A percentile compares a stretch with the other conserved stretches of the same genome.
phyloP scores from a whole-genome alignment of 108 stramenopile genomes.

The Nitzschia sp. region DNA sequence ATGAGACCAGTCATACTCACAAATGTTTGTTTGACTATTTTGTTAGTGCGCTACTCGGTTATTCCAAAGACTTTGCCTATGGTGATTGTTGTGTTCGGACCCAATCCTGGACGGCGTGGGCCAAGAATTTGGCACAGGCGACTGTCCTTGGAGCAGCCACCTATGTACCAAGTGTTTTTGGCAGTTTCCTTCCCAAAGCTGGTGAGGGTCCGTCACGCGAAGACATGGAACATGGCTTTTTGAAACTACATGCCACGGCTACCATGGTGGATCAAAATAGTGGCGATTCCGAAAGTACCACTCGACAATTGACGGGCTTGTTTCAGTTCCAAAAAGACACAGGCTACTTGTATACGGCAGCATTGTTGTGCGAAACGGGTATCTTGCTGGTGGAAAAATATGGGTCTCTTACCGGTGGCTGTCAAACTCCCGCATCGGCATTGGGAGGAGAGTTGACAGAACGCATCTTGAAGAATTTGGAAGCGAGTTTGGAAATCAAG shows the following conservation, averaged over 20 bases:
- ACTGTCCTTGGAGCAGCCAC: constrained; percentile 25
- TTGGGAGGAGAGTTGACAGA: constrained; percentile 39
- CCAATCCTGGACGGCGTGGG: constrained; percentile 11
- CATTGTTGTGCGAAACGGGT: constrained; percentile 34
- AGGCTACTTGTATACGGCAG: constrained; percentile 37
- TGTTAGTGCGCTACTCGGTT: constrained; percentile 31
- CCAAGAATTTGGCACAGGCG: not conserved
- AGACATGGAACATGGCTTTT: constrained; percentile 35
- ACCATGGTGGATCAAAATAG: constrained; percentile 1
- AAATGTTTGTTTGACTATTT: constrained; percentile 1
- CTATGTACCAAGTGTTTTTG: constrained; percentile 18
- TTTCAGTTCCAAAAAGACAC: constrained; percentile 41
- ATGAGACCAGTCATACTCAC: not conserved
- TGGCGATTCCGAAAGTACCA: not conserved
- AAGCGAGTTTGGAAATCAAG: constrained; percentile 29
- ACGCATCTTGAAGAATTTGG: constrained; percentile 32
- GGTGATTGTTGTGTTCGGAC: constrained; percentile 28
- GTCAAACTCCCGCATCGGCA: constrained; percentile 39
- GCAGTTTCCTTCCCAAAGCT: constrained; percentile 23
- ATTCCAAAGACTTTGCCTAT: constrained; percentile 24
- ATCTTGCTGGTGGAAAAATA: constrained; percentile 30
- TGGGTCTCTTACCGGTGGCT: constrained; percentile 15
- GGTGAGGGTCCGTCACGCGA: constrained; percentile 40
- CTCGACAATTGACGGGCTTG: not conserved
- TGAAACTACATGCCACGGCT: constrained; percentile 27